A percentile compares a stretch with the other conserved stretches of the same genome.
These are phyloP conservation scores for Lotus japonicus DNA, from an alignment of 306 rosid species.

Conservation along the genomic window DNA sequence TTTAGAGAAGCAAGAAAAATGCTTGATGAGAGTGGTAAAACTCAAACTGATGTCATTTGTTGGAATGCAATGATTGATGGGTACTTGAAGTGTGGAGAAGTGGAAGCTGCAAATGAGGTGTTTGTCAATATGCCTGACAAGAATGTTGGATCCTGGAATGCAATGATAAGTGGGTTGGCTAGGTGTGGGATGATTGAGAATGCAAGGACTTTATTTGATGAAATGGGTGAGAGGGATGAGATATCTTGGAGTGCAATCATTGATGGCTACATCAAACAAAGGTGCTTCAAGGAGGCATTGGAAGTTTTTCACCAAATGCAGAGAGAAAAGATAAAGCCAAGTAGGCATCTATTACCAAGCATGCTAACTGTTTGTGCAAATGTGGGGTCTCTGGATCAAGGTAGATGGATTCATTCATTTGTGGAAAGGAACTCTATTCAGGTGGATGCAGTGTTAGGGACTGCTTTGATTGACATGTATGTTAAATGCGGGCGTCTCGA, in stretches of 20 bases:
- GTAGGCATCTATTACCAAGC: constrained; percentile 38
- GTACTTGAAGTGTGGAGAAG: constrained; percentile 39
- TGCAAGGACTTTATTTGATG: constrained; percentile 43
- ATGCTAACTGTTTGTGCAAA: constrained; percentile 52
- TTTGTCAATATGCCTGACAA: constrained; percentile 30
- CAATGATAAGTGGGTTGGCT: constrained; percentile 51
- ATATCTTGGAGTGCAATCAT: constrained; percentile 60
- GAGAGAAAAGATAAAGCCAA: constrained; percentile 29
- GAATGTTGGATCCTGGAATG: constrained; percentile 52
- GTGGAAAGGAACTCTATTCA: constrained; percentile 34
- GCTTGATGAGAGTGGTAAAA: constrained; percentile 24
- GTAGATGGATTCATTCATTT: constrained; percentile 54
- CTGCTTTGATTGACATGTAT: constrained; percentile 60
- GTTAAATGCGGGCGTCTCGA: constrained; percentile 53
- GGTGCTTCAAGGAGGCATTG: constrained; percentile 51
- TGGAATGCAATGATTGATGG: constrained; percentile 63
- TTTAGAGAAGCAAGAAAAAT: constrained; percentile 36
- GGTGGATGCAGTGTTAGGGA: constrained; percentile 48
- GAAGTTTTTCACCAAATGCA: constrained; percentile 47
- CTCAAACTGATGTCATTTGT: constrained; percentile 41
- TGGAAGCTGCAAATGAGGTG: constrained; percentile 39
- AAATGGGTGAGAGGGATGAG: constrained; percentile 46
- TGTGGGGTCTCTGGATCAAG: constrained; percentile 55
- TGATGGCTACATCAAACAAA: constrained; percentile 47
- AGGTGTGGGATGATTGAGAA: constrained; percentile 39